A percentile compares a stretch with the other conserved stretches of the same genome.
Evolutionary conservation across 257 asterid species (phyloP).

Genomic region (Ajuga chamaepitys): DNA sequence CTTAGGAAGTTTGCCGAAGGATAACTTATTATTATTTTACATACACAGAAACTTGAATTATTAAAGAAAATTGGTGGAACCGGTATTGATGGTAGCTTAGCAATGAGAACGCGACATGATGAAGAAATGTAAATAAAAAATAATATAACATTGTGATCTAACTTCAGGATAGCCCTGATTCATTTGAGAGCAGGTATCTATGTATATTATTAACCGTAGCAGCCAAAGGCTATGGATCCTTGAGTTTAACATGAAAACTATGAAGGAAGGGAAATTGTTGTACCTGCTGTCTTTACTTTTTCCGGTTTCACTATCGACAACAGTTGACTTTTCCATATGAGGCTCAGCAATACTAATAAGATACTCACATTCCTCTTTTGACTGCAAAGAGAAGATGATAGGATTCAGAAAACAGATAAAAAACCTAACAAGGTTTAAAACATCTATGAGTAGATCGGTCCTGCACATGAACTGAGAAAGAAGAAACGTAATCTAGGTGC

Average conservation of each 20-base stretch:
- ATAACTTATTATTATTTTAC: neutral
- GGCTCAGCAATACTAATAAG: constrained; percentile 87
- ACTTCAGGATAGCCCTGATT: neutral
- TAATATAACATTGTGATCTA: neutral
- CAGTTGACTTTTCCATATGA: constrained; percentile 77
- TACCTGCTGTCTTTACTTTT: constrained; percentile 92
- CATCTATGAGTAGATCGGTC: neutral
- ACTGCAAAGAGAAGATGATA: constrained; percentile 38
- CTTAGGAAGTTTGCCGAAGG: neutral
- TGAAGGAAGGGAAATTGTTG: neutral
- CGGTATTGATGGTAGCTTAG: neutral
- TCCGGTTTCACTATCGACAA: constrained; percentile 88
- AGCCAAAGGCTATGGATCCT: neutral
- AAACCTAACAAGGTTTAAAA: neutral
- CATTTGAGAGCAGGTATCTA: neutral
- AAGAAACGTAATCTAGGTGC: neutral
- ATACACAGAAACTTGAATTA: neutral
- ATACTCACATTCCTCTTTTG: constrained; percentile 88
- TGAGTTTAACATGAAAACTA: constrained; percentile 4
- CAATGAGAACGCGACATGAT: neutral
- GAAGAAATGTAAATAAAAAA: neutral
- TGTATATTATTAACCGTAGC: neutral
- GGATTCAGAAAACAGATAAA: constrained; percentile 6
- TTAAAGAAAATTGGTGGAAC: neutral
- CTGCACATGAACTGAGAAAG: neutral